Conservation (phyloP, 768 basidiomycete genomes). For the Auricularia heimuer region DNA sequence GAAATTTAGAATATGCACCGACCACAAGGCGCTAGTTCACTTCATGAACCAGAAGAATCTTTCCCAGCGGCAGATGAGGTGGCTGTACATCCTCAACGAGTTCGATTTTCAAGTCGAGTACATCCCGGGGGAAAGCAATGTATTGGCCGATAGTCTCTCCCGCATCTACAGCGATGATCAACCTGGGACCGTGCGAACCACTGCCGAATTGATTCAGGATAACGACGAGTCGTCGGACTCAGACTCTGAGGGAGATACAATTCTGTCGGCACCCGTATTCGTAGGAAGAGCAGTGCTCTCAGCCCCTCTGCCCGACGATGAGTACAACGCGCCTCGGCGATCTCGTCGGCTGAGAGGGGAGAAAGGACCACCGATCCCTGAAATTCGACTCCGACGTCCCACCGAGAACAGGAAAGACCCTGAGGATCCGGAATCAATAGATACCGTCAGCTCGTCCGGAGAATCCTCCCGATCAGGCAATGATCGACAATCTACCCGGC, state of each 20-base stretch:
- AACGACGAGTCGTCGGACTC: background rate
- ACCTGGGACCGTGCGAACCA: slow-evolving; percentile 2
- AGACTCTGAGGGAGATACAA: background rate
- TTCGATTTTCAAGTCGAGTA: slow-evolving; percentile 24
- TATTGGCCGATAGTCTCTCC: slow-evolving; percentile 20
- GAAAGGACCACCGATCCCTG: too few relatives aligned
- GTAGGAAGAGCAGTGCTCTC: background rate
- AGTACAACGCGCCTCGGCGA: too few relatives aligned
- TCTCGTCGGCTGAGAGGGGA: background rate
- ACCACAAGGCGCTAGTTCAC: slow-evolving; percentile 23
- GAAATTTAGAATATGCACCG: slow-evolving; percentile 21
- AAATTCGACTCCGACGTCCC: too few relatives aligned
- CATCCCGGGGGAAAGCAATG: slow-evolving; percentile 23
- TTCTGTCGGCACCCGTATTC: background rate
- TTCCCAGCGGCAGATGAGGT: slow-evolving; percentile 25
- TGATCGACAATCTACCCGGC: too few relatives aligned
- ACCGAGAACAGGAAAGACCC: too few relatives aligned
- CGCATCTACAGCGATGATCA: slow-evolving; percentile 9
- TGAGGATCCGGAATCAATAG: too few relatives aligned
- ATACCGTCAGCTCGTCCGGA: too few relatives aligned
- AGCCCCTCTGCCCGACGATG: background rate
- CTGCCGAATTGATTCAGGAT: background rate
- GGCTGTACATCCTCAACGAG: slow-evolving; percentile 25
- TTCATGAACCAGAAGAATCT: slow-evolving; percentile 25
- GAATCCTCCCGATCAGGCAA: too few relatives aligned